Evolutionary conservation across 495 filamentous ascomycete genomes (phyloP).

Genomic region (Aspergillus nanangensis): DNA sequence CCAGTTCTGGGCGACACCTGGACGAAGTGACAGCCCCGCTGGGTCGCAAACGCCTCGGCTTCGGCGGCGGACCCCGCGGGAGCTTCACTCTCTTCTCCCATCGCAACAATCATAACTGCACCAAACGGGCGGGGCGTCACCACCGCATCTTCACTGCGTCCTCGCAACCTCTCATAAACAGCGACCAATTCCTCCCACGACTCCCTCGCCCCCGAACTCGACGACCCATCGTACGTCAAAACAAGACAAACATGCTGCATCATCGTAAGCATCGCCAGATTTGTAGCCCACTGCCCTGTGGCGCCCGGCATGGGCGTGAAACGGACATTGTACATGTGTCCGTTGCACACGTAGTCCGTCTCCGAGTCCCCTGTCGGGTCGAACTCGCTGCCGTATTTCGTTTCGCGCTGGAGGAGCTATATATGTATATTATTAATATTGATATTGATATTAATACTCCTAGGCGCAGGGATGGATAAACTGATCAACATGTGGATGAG

Average conservation of each 20-base stretch:
- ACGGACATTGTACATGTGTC: background rate
- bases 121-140: background rate
- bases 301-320: background rate
- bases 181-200: background rate
- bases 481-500: background rate
- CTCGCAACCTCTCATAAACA: background rate
- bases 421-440: background rate
- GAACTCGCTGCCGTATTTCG: background rate
- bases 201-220: background rate
- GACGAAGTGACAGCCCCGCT: background rate
- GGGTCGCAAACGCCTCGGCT: background rate
- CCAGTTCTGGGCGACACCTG: slow-evolving; percentile 1
- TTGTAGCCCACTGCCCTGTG: background rate
- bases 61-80: background rate
- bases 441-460: background rate
- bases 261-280: background rate
- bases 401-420: background rate
- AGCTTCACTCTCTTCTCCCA: background rate
- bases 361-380: background rate
- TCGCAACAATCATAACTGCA: background rate
- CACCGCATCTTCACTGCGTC: background rate
- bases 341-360: background rate
- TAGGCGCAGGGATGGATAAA: background rate
- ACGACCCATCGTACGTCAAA: background rate
- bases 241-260: background rate